Evolutionary conservation across 148 eudicot genomes (phyloP).

Genomic region (Mesembryanthemum crystallinum): DNA sequence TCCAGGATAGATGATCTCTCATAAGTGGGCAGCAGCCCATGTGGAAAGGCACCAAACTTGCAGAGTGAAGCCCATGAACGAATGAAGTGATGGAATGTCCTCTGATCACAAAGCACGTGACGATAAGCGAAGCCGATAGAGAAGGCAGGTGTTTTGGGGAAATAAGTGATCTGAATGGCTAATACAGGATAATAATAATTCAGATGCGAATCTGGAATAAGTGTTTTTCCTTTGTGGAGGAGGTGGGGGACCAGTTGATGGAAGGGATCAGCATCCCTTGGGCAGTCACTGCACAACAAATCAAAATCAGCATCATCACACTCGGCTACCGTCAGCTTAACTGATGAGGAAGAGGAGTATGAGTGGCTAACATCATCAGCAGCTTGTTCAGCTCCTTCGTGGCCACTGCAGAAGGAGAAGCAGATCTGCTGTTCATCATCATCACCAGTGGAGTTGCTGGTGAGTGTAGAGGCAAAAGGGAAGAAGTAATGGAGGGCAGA

Average conservation of each 20-base stretch:
- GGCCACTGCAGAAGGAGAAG: constrained; percentile 14
- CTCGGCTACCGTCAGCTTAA: constrained; percentile 38
- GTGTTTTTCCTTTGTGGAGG: not conserved
- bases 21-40: constrained; percentile 3
- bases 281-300: constrained; percentile 26
- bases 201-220: not conserved
- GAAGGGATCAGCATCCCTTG: constrained; percentile 26
- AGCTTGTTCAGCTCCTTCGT: too few relatives aligned
- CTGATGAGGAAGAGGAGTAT: constrained; percentile 20
- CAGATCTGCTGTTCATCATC: not conserved
- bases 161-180: constrained; percentile 50
- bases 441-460: too few relatives aligned
- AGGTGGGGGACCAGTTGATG: constrained; percentile 38
- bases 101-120: constrained; percentile 43
- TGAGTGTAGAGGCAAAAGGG: constrained; percentile 42
- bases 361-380: constrained; percentile 8
- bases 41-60: not conserved
- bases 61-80: constrained; percentile 43
- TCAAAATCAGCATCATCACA: constrained; percentile 26
- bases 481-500: constrained; percentile 40
- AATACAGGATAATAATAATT: constrained; percentile 20
- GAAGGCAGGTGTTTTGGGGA: constrained; percentile 42
- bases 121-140: constrained; percentile 43
- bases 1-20: constrained; percentile 45
- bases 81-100: constrained; percentile 44